These are phyloP conservation scores for Scheffersomyces amazonensis DNA, from an alignment of 805 yeast genomes.

Conservation along the genomic window DNA sequence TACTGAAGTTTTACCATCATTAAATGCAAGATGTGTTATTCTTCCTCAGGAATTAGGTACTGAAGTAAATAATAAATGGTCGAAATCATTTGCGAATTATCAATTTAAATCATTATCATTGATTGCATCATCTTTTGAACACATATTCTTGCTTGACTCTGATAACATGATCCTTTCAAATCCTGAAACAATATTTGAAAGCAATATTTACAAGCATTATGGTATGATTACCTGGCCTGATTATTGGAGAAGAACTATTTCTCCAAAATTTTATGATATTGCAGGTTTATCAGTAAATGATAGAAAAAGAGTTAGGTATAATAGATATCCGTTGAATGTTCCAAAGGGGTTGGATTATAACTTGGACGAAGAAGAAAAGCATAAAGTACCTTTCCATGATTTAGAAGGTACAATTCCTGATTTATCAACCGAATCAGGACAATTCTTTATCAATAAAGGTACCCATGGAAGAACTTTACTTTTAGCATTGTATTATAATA, in stretches of 20 bases:
- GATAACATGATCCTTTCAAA: conserved; percentile 28
- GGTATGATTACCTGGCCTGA: conserved; percentile 45
- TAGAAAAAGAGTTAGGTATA: conserved; percentile 22
- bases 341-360: conserved; percentile 10
- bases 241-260: conserved; percentile 37
- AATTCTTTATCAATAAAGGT: conserved; percentile 54
- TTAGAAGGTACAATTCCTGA: conserved; percentile 68
- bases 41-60: conserved; percentile 50
- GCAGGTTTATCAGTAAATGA: conserved; percentile 30
- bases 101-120: conserved; percentile 64
- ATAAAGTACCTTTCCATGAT: conserved; percentile 53
- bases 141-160: conserved; percentile 32
- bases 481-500: conserved; percentile 62
- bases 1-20: conserved; percentile 54
- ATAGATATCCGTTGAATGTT: conserved; percentile 21
- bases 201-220: conserved; percentile 22
- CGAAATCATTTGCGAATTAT: conserved; percentile 51
- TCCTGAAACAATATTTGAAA: conserved; percentile 28
- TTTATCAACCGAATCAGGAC: conserved; percentile 69
- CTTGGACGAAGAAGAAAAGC: conserved; percentile 8
- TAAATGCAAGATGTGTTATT: conserved; percentile 67
- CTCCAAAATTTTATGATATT: conserved; percentile 34
- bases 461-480: conserved; percentile 57
- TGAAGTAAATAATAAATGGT: conserved; percentile 36
- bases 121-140: conserved; percentile 31